Percentiles rank a stretch among this genome's conserved stretches.
These are phyloP conservation scores for Clarkia xantiana DNA, from an alignment of 345 rosid species.

Conservation along the genomic window DNA sequence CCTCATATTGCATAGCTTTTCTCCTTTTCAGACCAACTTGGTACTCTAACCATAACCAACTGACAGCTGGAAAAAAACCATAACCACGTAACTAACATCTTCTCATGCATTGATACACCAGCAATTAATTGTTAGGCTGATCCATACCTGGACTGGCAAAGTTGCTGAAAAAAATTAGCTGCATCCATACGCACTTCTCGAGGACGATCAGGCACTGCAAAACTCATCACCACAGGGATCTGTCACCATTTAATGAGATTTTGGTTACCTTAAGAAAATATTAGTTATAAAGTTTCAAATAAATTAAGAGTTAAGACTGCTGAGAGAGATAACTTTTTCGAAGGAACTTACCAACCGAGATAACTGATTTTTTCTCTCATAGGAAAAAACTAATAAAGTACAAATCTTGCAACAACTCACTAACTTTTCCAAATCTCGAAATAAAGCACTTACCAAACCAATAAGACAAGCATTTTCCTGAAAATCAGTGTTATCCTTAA, in stretches of 20 bases:
- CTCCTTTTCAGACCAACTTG: no score
- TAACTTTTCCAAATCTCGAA: neutral
- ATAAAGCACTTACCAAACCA: constrained; percentile 47
- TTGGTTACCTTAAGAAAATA: neutral
- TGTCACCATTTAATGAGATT: constrained; percentile 10
- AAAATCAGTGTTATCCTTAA: constrained; percentile 73
- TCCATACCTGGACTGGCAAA: constrained; percentile 83
- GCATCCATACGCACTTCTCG: constrained; percentile 94
- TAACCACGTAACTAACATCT: neutral
- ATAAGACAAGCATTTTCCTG: constrained; percentile 99
- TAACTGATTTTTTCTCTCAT: neutral
- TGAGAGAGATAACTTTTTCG: no score
- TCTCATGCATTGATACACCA: no score
- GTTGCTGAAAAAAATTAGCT: constrained; percentile 86
- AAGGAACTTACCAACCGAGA: no score
- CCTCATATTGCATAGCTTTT: no score
- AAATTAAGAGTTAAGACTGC: constrained; percentile 1
- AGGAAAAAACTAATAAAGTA: constrained; percentile 6
- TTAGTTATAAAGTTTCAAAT: neutral
- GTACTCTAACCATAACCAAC: no score
- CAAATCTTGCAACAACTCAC: neutral
- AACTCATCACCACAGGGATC: constrained; percentile 79
- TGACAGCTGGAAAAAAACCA: neutral
- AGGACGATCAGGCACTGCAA: constrained; percentile 68
- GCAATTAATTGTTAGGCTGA: neutral